phyloP scores from a whole-genome alignment of 2,329 filamentous ascomycete genomes.

The Thelonectria rubi region DNA sequence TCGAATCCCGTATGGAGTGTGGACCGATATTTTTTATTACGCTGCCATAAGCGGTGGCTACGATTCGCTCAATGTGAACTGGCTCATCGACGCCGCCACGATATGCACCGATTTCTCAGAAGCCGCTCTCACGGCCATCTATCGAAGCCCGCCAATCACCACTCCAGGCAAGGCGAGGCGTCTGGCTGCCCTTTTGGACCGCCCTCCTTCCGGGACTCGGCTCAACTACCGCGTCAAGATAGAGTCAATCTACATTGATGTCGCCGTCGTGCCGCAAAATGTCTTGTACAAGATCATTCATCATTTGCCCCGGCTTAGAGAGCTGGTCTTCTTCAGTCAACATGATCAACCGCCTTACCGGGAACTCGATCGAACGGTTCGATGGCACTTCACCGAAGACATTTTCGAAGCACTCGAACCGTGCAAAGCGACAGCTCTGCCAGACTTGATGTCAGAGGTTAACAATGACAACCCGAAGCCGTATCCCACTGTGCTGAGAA shows the following conservation, averaged over 20 bases:
- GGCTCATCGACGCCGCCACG: conserved; percentile 71
- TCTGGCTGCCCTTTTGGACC: conserved; percentile 64
- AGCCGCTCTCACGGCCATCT: conserved; percentile 77
- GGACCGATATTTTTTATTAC: conserved; percentile 74
- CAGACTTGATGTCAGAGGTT: conserved; percentile 19
- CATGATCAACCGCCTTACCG: conserved; percentile 75
- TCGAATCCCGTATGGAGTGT: conserved; percentile 71
- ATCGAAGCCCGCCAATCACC: conserved; percentile 72
- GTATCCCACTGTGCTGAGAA: conserved; percentile 52
- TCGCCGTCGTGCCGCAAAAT: conserved; percentile 65
- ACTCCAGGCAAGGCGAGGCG: conserved; percentile 54
- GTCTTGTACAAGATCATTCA: conserved; percentile 64
- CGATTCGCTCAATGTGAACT: conserved; percentile 60
- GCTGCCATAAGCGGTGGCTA: conserved; percentile 62
- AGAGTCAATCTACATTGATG: conserved; percentile 74
- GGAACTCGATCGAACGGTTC: conserved; percentile 61
- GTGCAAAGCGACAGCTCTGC: conserved; percentile 52
- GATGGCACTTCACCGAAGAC: conserved; percentile 74
- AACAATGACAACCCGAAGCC: conserved; percentile 42
- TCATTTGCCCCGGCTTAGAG: conserved; percentile 71
- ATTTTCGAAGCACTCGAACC: conserved; percentile 72
- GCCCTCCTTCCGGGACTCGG: conserved; percentile 56
- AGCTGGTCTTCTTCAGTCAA: conserved; percentile 76
- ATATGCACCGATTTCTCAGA: conserved; percentile 74
- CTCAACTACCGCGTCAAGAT: conserved; percentile 78